A percentile compares a stretch with the other conserved stretches of the same genome.
These are phyloP conservation scores for Heimioporus retisporus DNA, from an alignment of 1,284 basidiomycete species.

Conservation along the genomic window DNA sequence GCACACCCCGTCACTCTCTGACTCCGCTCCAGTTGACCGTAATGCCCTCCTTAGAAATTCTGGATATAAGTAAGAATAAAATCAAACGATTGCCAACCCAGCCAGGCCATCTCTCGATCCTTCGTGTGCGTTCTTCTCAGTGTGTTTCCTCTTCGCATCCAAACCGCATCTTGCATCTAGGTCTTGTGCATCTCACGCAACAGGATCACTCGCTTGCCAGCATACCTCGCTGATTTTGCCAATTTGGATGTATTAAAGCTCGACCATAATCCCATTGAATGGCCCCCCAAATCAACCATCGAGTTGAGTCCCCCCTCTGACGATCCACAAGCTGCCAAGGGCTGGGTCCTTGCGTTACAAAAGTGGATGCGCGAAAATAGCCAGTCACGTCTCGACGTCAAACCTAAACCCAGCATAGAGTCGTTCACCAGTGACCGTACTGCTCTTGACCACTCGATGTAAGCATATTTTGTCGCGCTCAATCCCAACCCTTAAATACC, in stretches of 20 bases:
- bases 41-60: slow-evolving; percentile 91
- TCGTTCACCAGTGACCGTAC: slow-evolving; percentile 55
- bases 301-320: slow-evolving; percentile 55
- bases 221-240: slow-evolving; percentile 81
- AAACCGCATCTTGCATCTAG: slow-evolving; percentile 49
- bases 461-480: slow-evolving; percentile 32
- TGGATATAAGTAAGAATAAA: slow-evolving; percentile 96
- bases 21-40: slow-evolving; percentile 74
- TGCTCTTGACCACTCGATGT: slow-evolving; percentile 56
- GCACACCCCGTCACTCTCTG: slow-evolving; percentile 12
- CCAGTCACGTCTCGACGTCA: slow-evolving; percentile 39
- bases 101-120: slow-evolving; percentile 84
- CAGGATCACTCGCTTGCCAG: slow-evolving; percentile 82
- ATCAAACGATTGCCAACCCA: slow-evolving; percentile 83
- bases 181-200: slow-evolving; percentile 93
- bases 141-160: slow-evolving; percentile 14
- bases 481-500: slow-evolving; percentile 14
- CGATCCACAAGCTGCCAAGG: slow-evolving; percentile 64
- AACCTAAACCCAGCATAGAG: slow-evolving; percentile 51
- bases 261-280: slow-evolving; percentile 93
- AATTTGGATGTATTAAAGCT: slow-evolving; percentile 87
- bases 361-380: slow-evolving; percentile 76
- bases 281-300: slow-evolving; percentile 79
- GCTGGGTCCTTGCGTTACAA: slow-evolving; percentile 81
- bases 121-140: slow-evolving; percentile 68